Percentiles rank a stretch among this genome's conserved stretches.
Conservation (phyloP, 179 eudicot species). For the Drosera spatulata region DNA sequence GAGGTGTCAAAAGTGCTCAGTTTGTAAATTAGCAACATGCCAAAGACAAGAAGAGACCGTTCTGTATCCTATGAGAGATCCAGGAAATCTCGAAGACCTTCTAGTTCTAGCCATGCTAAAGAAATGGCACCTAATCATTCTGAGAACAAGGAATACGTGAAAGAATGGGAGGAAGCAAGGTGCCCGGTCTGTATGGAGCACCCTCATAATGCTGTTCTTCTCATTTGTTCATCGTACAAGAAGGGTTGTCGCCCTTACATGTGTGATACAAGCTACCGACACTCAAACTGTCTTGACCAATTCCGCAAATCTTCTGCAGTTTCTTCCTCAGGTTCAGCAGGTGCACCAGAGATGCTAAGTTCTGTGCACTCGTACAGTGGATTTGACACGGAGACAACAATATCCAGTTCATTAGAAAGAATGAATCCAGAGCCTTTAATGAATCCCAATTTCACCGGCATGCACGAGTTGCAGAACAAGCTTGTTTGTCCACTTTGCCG, state of each 20-base stretch:
- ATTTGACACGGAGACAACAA: neutral
- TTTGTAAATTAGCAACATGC: conserved; percentile 31
- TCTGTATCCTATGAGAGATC: conserved; percentile 48
- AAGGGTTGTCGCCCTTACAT: conserved; percentile 94
- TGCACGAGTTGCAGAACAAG: conserved; percentile 28
- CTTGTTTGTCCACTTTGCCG: conserved; percentile 33
- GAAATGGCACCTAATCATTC: conserved; percentile 23
- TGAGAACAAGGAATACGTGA: conserved; percentile 38
- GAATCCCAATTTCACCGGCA: conserved; percentile 18
- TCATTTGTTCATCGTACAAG: conserved; percentile 5
- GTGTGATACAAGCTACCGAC: conserved; percentile 95
- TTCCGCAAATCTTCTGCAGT: conserved; percentile 61
- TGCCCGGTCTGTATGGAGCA: conserved; percentile 95
- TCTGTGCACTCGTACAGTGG: neutral
- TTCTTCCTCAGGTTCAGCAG: conserved; percentile 13
- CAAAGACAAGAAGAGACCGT: conserved; percentile 71
- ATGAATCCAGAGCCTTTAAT: conserved; percentile 23
- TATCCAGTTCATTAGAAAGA: conserved; percentile 18
- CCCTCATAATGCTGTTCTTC: conserved; percentile 24
- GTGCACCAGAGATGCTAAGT: conserved; percentile 9
- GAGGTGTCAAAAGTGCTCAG: conserved; percentile 8
- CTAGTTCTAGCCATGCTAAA: conserved; percentile 40
- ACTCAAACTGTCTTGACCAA: conserved; percentile 92
- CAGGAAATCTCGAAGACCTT: conserved; percentile 41
- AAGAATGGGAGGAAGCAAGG: conserved; percentile 91